Conservation (phyloP, 441 rosid species). For the Adansonia gregorii region DNA sequence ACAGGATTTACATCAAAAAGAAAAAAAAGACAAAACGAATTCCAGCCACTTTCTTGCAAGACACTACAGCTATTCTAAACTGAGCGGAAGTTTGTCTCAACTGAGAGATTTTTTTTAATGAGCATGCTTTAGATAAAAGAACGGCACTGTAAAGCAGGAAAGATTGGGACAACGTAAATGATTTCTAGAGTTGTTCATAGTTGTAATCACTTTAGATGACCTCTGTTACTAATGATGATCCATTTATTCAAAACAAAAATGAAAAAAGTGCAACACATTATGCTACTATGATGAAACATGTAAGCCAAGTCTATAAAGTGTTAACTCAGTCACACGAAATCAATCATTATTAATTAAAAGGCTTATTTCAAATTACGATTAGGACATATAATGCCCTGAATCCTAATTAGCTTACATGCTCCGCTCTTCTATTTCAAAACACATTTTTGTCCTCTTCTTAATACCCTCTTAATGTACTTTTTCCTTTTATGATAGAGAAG, state of each 20-base stretch:
- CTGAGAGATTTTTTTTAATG: neutral
- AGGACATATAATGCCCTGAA: constrained; percentile 4
- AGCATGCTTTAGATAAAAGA: neutral
- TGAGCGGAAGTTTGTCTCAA: neutral
- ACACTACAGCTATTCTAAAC: neutral
- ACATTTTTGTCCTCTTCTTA: neutral
- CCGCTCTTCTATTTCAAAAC: neutral
- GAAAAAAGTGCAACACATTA: neutral
- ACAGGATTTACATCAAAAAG: neutral
- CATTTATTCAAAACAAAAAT: neutral
- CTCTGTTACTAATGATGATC: neutral
- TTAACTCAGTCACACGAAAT: neutral
- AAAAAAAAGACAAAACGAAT: neutral
- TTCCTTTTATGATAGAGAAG: neutral
- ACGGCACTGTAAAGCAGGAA: neutral
- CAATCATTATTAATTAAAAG: neutral
- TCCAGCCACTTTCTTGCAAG: too few species aligned
- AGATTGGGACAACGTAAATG: neutral
- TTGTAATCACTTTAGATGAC: neutral
- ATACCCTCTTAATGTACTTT: neutral
- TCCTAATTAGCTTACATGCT: neutral
- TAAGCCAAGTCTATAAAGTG: neutral
- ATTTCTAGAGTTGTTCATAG: neutral
- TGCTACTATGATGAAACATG: neutral
- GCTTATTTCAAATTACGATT: neutral